Conservation (phyloP, 495 filamentous ascomycete species). For the Lasiosphaeria ovina region DNA sequence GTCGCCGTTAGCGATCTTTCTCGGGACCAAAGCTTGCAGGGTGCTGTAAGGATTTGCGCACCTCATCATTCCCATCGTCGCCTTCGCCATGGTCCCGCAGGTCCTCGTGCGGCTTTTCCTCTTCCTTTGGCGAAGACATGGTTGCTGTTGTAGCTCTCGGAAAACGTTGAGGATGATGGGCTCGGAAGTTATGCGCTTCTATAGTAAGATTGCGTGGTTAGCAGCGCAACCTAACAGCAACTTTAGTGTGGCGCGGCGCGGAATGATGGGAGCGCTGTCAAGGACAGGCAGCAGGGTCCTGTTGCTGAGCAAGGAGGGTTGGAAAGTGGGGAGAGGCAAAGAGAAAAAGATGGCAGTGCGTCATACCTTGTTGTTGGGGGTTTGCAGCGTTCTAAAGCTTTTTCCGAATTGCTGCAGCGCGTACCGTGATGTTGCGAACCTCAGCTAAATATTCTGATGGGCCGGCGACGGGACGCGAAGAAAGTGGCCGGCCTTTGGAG, state of each 20-base stretch:
- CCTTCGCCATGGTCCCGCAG: slow-evolving; percentile 30
- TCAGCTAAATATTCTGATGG: background rate
- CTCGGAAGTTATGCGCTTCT: background rate
- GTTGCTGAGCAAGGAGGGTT: too few species aligned
- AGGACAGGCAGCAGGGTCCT: too few species aligned
- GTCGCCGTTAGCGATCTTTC: slow-evolving; percentile 16
- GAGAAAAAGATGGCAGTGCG: too few species aligned
- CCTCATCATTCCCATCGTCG: slow-evolving; percentile 48
- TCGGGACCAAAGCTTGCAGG: background rate
- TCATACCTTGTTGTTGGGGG: too few species aligned
- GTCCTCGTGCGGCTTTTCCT: slow-evolving; percentile 31
- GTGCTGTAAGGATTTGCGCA: slow-evolving; percentile 22
- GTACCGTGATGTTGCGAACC: background rate
- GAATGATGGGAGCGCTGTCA: background rate
- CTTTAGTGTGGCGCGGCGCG: background rate
- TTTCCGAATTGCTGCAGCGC: background rate
- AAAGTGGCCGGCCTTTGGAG: slow-evolving; percentile 7
- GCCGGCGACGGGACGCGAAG: slow-evolving; percentile 18
- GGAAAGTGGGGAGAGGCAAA: too few species aligned
- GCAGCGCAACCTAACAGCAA: background rate
- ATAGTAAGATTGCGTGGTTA: background rate
- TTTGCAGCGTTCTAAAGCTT: background rate
- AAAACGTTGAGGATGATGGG: background rate
- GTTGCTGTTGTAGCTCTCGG: background rate
- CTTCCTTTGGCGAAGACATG: slow-evolving; percentile 29